Conservation (phyloP, 177 flowering plant species). For the Telopea speciosissima region DNA sequence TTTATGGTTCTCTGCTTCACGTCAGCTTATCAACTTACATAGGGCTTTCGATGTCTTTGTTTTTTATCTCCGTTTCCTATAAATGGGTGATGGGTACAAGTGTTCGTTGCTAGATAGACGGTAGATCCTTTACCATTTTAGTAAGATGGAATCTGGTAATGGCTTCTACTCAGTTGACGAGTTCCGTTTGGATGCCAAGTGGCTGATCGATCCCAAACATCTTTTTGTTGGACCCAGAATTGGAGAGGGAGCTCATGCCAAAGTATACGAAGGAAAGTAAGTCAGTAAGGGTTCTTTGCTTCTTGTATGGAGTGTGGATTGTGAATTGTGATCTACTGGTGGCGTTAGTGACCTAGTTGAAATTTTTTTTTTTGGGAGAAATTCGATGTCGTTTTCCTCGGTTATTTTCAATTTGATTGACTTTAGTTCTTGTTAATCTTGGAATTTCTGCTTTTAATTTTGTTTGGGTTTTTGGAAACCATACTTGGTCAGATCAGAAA, state of each 20-base stretch:
- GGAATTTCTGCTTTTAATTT: neutral
- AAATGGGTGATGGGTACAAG: slow-evolving; percentile 15
- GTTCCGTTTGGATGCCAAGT: slow-evolving; percentile 64
- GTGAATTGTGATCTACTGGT: neutral
- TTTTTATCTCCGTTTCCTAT: slow-evolving; percentile 7
- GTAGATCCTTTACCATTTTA: slow-evolving; percentile 14
- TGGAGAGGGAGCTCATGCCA: slow-evolving; percentile 96
- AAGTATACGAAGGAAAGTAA: slow-evolving; percentile 96
- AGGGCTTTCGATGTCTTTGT: neutral
- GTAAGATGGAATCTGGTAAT: slow-evolving; percentile 59
- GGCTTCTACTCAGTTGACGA: slow-evolving; percentile 53
- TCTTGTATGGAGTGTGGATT: neutral
- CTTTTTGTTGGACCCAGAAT: slow-evolving; percentile 88
- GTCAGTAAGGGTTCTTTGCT: slow-evolving; percentile 28
- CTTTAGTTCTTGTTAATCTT: neutral
- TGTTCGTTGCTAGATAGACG: slow-evolving; percentile 11
- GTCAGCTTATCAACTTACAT: slow-evolving; percentile 15
- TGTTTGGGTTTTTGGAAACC: neutral
- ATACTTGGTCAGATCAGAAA: neutral
- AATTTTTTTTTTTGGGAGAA: neutral
- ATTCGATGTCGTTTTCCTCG: neutral
- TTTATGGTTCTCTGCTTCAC: slow-evolving; percentile 15
- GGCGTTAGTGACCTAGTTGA: neutral
- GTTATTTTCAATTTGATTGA: neutral
- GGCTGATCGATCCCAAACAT: slow-evolving; percentile 81